Percentiles rank a stretch among this genome's conserved stretches.
Evolutionary conservation across 371 early-diverging fungal species (phyloP).

Genomic region (Nematocida displodere): DNA sequence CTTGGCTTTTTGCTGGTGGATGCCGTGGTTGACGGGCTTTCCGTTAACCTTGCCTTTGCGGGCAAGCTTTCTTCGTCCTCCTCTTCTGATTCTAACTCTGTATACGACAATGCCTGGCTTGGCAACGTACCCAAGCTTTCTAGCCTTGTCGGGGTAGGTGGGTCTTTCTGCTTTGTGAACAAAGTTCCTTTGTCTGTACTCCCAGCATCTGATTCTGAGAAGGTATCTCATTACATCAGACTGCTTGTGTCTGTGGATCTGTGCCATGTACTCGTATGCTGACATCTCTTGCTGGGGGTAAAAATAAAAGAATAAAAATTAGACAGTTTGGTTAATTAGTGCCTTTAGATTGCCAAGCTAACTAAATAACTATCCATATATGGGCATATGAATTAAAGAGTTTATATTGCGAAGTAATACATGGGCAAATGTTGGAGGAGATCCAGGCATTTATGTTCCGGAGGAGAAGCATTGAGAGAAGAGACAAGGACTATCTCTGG

Average conservation of each 20-base stretch:
- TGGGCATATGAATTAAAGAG: constrained; percentile 21
- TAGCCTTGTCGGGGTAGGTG: constrained; percentile 93
- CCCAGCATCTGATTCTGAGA: constrained; percentile 91
- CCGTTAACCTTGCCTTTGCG: constrained; percentile 92
- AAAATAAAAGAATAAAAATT: constrained; percentile 45
- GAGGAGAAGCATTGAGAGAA: background rate
- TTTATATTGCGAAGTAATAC: constrained; percentile 10
- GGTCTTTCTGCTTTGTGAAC: constrained; percentile 93
- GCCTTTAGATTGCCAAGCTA: background rate
- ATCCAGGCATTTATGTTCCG: background rate
- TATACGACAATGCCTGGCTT: constrained; percentile 94
- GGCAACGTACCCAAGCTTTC: constrained; percentile 94
- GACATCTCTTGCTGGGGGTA: constrained; percentile 57
- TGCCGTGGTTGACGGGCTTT: constrained; percentile 91
- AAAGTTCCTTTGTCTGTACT: constrained; percentile 87
- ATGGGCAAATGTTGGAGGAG: constrained; percentile 17
- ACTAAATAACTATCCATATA: background rate
- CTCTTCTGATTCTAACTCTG: constrained; percentile 92
- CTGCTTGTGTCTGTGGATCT: constrained; percentile 94
- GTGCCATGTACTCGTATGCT: constrained; percentile 88
- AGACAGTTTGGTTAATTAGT: background rate
- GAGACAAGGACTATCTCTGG: background rate
- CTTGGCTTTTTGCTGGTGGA: constrained; percentile 87
- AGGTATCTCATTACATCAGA: constrained; percentile 94
- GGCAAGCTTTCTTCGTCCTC: constrained; percentile 81